A percentile compares a stretch with the other conserved stretches of the same genome.
phyloP scores from a whole-genome alignment of 768 basidiomycete species.

The Lepiota venenata region DNA sequence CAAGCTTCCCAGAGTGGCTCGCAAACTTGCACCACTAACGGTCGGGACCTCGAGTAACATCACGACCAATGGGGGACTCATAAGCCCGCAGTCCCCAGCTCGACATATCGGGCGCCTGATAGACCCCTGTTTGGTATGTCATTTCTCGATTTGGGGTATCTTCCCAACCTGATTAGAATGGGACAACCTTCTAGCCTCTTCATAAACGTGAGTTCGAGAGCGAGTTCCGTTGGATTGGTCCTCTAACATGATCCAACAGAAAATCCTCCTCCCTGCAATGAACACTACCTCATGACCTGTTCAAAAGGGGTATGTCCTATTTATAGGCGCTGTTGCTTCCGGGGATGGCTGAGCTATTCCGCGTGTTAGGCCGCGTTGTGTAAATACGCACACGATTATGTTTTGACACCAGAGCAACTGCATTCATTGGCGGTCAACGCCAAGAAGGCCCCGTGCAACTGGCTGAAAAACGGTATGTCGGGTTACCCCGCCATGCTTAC shows the following conservation, averaged over 20 bases:
- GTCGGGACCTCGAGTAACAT: conserved; percentile 40
- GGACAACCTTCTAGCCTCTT: conserved; percentile 48
- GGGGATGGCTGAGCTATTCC: conserved; percentile 15
- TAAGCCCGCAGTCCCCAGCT: conserved; percentile 63
- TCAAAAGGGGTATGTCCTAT: conserved; percentile 61
- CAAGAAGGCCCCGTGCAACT: conserved; percentile 85
- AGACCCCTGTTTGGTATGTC: conserved; percentile 61
- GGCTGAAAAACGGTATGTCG: conserved; percentile 67
- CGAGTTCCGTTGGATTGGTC: conserved; percentile 1
- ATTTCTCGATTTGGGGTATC: neutral
- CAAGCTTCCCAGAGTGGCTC: conserved; percentile 29
- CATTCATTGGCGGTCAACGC: conserved; percentile 69
- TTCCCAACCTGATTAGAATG: conserved; percentile 2
- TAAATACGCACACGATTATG: conserved; percentile 84
- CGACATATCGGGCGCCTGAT: conserved; percentile 43
- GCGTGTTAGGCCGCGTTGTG: conserved; percentile 50
- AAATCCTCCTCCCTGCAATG: conserved; percentile 82
- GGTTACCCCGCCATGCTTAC: neutral
- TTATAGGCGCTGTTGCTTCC: conserved; percentile 5
- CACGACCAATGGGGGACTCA: conserved; percentile 55
- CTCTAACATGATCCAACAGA: conserved; percentile 37
- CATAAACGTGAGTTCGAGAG: conserved; percentile 61
- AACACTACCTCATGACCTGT: conserved; percentile 80
- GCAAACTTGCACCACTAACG: conserved; percentile 45
- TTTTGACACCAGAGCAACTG: conserved; percentile 68